These are phyloP conservation scores for Nigrospora oryzae DNA, from an alignment of 2,329 filamentous ascomycete genomes.

Conservation along the genomic window DNA sequence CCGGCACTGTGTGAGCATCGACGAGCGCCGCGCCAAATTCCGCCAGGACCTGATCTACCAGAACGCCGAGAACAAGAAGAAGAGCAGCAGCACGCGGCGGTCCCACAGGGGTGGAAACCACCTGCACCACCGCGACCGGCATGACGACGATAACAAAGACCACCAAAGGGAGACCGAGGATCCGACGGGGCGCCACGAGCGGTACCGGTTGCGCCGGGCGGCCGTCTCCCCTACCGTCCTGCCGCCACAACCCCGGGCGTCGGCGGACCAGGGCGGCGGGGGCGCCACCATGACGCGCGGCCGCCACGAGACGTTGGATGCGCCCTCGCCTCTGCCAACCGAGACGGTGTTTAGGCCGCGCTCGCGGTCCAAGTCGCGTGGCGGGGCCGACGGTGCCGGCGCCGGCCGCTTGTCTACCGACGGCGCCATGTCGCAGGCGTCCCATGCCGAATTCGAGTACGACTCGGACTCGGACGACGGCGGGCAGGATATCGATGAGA, in stretches of 20 bases:
- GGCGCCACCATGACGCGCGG: conserved; percentile 5
- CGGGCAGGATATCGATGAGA: conserved; percentile 67
- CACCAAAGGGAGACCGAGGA: no score
- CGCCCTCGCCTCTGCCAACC: conserved; percentile 8
- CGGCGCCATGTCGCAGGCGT: conserved; percentile 21
- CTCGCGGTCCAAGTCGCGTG: conserved; percentile 15
- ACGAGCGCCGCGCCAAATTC: conserved; percentile 65
- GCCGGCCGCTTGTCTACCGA: no score
- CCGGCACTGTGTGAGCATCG: conserved; percentile 62
- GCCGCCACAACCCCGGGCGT: neutral
- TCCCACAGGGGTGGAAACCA: conserved; percentile 10
- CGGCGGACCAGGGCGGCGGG: neutral
- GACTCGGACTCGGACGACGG: conserved; percentile 36
- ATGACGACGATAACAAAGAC: no score
- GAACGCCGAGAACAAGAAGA: conserved; percentile 12
- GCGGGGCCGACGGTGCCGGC: no score
- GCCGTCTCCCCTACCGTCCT: conserved; percentile 3
- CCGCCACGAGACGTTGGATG: conserved; percentile 8
- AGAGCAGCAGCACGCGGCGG: conserved; percentile 9
- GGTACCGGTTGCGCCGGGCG: conserved; percentile 22
- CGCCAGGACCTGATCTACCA: conserved; percentile 62
- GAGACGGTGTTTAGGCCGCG: conserved; percentile 22
- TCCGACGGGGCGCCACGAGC: conserved; percentile 15
- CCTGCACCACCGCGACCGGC: neutral
- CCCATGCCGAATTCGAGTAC: conserved; percentile 16